Evolutionary conservation across 768 basidiomycete species (phyloP), one percentile per base, ranked within the genome.

Genomic region (Hortiboletus flavorubellus): DNA sequence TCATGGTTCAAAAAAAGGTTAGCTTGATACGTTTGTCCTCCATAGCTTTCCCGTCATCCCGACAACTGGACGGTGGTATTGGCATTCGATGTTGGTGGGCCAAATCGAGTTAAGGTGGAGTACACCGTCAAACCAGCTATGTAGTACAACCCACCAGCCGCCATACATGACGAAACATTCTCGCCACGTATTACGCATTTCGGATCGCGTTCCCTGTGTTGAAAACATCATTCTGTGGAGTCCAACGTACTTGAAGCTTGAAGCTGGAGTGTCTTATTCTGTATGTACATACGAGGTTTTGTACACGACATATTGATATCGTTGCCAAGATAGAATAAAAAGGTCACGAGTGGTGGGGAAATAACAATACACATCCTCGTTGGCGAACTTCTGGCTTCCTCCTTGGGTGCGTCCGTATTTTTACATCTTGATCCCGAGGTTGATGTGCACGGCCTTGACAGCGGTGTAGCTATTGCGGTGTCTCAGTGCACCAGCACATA

Each of bases 361-460:
- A 23, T 16, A 5, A 35, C 10, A 26, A 49, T 58, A 49, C 34
- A 59, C 21, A 37, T 47, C 39, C 12, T 21, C 10, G 15, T 15
- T 4, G 18, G 41, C 14, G 11, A 7, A 35, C 39, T 33, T 44
- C 15, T 29, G 35, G 1, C 33, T 18, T 40, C 16, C 2, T 14
- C 16, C 38, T 16, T 7, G 15, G 2, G 18, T 18, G 29, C 10
- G 8, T 41, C 31, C 29, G 18, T 12, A 6, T 26, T 48, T 21
- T 61, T 55, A 69, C 54, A 65, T 4, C 53, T 52, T 64, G 43
- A 49, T 18, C 26, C 39, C 62, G 14, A 86, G 69, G 67, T 86
- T 85, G 65, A 87, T 73, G 59, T 87, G 66, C 7, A 67, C 61
- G 0, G 59, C 54, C 54, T 67, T 67, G 51, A 67, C 59, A 5